phyloP scores from a whole-genome alignment of 2,329 filamentous ascomycete genomes.

The Rutstroemia sp. region DNA sequence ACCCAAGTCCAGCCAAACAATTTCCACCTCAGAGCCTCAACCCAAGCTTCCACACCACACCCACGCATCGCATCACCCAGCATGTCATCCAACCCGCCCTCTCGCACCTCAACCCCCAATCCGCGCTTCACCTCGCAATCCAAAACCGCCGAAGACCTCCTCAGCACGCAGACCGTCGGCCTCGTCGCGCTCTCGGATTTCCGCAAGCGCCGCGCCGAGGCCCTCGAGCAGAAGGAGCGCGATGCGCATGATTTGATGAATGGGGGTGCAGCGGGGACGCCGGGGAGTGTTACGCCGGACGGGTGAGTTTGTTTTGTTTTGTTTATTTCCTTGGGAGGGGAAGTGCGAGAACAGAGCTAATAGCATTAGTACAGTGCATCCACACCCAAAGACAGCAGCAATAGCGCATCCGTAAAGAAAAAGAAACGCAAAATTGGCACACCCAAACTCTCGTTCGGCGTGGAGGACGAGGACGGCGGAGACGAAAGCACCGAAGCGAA shows the following conservation, averaged over 20 bases:
- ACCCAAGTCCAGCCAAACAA: too few species aligned
- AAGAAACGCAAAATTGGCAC: conserved; percentile 40
- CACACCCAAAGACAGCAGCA: conserved; percentile 33
- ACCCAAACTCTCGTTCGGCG: conserved; percentile 55
- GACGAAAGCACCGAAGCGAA: conserved; percentile 33
- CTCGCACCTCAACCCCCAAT: conserved; percentile 26
- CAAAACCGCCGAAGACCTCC: conserved; percentile 30
- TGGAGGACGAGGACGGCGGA: conserved; percentile 38
- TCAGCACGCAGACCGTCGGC: conserved; percentile 51
- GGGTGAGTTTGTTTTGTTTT: conserved; percentile 41
- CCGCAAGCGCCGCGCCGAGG: conserved; percentile 89
- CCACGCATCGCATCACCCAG: background rate
- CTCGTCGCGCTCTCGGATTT: conserved; percentile 90
- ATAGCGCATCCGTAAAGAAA: conserved; percentile 29
- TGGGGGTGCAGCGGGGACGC: conserved; percentile 15
- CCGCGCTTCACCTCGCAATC: conserved; percentile 28
- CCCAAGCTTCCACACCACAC: background rate
- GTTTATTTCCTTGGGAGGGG: conserved; percentile 10
- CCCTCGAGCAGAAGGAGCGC: conserved; percentile 83
- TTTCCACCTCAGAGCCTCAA: background rate
- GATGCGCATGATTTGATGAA: conserved; percentile 61
- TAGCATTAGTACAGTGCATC: conserved; percentile 31
- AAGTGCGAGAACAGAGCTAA: conserved; percentile 18
- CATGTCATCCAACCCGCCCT: conserved; percentile 23
- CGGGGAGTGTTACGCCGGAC: conserved; percentile 33